Evolutionary conservation across 805 yeast genomes (phyloP), one percentile per base, ranked within the genome.

Genomic region (Barnettozyma sucrosica): DNA sequence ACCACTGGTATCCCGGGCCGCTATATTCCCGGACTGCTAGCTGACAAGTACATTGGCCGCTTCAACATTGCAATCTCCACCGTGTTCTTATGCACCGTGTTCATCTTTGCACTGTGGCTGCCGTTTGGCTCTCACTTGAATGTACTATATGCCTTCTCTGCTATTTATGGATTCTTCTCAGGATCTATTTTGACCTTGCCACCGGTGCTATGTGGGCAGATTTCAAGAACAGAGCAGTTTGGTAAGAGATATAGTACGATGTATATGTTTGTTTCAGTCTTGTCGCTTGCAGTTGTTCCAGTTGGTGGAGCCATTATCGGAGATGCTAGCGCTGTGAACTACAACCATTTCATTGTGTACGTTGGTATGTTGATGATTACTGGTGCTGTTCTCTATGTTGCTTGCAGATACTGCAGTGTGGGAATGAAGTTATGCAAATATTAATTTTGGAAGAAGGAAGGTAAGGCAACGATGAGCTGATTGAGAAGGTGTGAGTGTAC

Each of bases 181-280:
- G 78, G 83, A 4, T 72, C 84, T 0, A 75, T 79, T 4, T 65
- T 80, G 43, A 72, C 84, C 3, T 57, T 80, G 40, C 74, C 80
- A 14, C 85, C 85, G 2, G 80, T 77, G 3, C 76, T 84, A 54
- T 67, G 77, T 33, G 83, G 81, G 1, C 80, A 76, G 44, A 77
- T 81, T 32, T 77, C 83, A 16, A 72, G 75, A 45, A 72, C 76
- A 2, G 74, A 73, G 40, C 74, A 71, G 51, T 78, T 77, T 57
- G 83, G 83, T 7, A 72, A 73, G 54, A 68, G 80, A 18, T 79
- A 76, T 57, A 74, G 82, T 2, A 72, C 82, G 0, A 72, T 79
- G 55, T 83, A 80, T 61, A 73, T 80, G 40, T 63, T 80, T 55
- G 80, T 78, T 11, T 75, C 87, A 2, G 66, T 79, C 47, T 67